These are phyloP conservation scores for Saccharum spontaneum DNA, from an alignment of 176 grass and related monocot species.

Conservation along the genomic window DNA sequence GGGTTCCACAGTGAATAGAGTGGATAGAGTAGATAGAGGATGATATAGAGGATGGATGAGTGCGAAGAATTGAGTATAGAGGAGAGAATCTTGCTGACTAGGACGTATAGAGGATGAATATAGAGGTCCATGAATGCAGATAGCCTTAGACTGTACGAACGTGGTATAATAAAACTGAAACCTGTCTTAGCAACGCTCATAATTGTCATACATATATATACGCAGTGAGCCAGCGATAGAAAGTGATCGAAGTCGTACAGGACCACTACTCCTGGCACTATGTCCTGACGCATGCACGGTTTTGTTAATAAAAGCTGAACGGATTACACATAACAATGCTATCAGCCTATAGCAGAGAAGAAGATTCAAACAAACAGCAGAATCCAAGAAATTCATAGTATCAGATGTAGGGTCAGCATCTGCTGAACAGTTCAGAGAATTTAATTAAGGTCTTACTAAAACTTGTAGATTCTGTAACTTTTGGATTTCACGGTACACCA, in stretches of 20 bases:
- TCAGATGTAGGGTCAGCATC: not conserved
- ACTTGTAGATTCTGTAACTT: not conserved
- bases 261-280: conserved; percentile 14
- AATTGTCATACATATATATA: not conserved
- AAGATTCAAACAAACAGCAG: conserved; percentile 12
- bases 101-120: no score
- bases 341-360: not conserved
- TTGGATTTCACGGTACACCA: not conserved
- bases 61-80: no score
- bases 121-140: no score
- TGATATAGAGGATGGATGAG: no score
- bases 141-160: conserved; percentile 31
- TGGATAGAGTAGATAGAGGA: no score
- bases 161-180: conserved; percentile 14
- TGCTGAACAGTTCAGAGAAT: not conserved
- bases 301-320: conserved; percentile 16
- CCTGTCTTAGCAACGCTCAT: not conserved
- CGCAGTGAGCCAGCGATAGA: not conserved
- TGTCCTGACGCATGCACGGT: conserved; percentile 7
- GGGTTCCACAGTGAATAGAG: no score
- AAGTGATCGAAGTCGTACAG: not conserved
- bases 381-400: not conserved
- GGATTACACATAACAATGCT: not conserved
- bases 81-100: no score
- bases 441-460: not conserved